A percentile compares a stretch with the other conserved stretches of the same genome.
Conservation (phyloP, 2,329 filamentous ascomycete species). For the Monosporascus sp. region DNA sequence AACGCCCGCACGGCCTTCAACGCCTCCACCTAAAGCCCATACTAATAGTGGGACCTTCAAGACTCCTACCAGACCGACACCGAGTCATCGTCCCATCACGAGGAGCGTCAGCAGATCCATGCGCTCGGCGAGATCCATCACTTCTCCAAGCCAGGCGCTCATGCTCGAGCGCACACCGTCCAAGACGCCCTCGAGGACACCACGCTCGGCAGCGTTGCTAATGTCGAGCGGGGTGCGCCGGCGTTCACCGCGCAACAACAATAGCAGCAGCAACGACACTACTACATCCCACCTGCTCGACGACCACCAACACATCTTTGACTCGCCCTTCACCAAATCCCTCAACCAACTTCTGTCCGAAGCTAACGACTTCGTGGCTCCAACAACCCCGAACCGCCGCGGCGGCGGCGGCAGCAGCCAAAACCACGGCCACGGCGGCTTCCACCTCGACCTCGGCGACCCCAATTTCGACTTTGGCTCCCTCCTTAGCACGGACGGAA, state of each 20-base stretch:
- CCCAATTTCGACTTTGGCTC: slow-evolving; percentile 41
- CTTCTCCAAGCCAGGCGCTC: slow-evolving; percentile 40
- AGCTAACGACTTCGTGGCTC: slow-evolving; percentile 40
- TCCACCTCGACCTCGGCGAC: slow-evolving; percentile 39
- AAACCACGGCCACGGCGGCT: slow-evolving; percentile 19
- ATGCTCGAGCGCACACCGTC: slow-evolving; percentile 45
- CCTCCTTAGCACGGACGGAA: slow-evolving; percentile 42
- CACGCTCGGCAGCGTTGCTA: slow-evolving; percentile 27
- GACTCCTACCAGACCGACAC: slow-evolving; percentile 59
- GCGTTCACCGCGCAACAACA: slow-evolving; percentile 33
- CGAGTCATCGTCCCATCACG: slow-evolving; percentile 56
- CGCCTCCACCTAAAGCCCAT: slow-evolving; percentile 45
- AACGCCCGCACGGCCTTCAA: slow-evolving; percentile 43
- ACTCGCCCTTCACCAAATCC: slow-evolving; percentile 27
- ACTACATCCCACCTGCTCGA: slow-evolving; percentile 18
- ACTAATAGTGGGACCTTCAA: slow-evolving; percentile 47
- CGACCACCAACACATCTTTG: slow-evolving; percentile 5
- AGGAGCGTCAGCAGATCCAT: slow-evolving; percentile 56
- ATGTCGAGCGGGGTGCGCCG: slow-evolving; percentile 31
- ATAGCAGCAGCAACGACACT: slow-evolving; percentile 1
- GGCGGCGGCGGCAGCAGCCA: neutral
- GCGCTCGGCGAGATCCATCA: slow-evolving; percentile 38
- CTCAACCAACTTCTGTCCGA: slow-evolving; percentile 62
- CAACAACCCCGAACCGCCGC: slow-evolving; percentile 12
- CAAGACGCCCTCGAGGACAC: slow-evolving; percentile 35